Base-by-base conservation (phyloP, 305 asterid genomes). In the Ajuga reptans region DNA sequence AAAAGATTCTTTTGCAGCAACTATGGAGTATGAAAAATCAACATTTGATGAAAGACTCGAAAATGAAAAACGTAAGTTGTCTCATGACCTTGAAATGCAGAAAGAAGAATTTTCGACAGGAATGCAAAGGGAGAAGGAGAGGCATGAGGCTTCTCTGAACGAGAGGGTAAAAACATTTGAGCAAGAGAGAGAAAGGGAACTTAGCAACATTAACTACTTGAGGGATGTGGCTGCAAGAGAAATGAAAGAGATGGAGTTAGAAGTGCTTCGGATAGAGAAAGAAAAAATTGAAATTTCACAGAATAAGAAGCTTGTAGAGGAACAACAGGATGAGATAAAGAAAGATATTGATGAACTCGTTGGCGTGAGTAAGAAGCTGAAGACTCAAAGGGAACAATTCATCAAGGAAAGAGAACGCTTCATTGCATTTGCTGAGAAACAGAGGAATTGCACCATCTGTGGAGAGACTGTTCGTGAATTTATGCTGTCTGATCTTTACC, bases 301-400 rank as follows among this genome's bases (percentile, higher is more conserved):
- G 71, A 89, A 87, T 75, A 92, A 91, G 88, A 76, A 84, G 79
- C 95, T 81, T 73, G 81, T 87, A 37, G 99, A 89, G 78, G 77
- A 69, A 56, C 96, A 87, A 50, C 97, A 91, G 59, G 21, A 15
- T 75, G 99, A 84, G 80, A 86, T 94, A 86, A 84, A 83, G 74
- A 86, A 86, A 56, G 99, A 94, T 79, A 88, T 94, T 2, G 95
- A 87, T 72, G 96, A 86, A 78, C 87, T 94, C 66, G 92, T 85
- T 77, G 83, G 81, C 66, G 73, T 94, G 77, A 94, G 96, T 70
- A 77, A 63, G 85, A 94, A 86, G 85, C 77, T 91, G 83, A 94
- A 91, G 86, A 90, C 83, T 74, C 97, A 91, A 77, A 85, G 99
- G 72, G 96, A 86, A 78, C 84, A 76, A 43, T 84, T 89, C 74